Evolutionary conservation across 2,329 filamentous ascomycete species (phyloP), one percentile per base, ranked within the genome.

Genomic region (Paracorniculantispora psalliotae): DNA sequence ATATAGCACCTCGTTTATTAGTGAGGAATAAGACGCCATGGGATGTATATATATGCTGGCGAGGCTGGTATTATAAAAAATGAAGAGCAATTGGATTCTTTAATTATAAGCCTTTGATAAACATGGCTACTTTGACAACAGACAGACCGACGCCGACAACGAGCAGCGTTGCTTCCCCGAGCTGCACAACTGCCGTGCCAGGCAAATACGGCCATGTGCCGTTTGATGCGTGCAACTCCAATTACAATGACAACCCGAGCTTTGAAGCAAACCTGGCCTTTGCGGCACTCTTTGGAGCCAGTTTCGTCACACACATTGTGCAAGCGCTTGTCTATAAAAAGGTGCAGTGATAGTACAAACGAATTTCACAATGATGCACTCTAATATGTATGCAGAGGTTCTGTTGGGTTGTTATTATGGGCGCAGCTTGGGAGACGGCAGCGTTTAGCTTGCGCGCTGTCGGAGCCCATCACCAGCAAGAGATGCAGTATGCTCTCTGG

Each of bases 371-470:
- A n/a, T n/a, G n/a, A n/a, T n/a, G n/a, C n/a, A n/a, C n/a, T n/a
- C n/a, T n/a, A n/a, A n/a, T 1, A 33, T 39, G 65, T 41, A 2
- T 5, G 1, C 23, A 73, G 69, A 64, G 55, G 33, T 72, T 70
- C 47, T 72, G 67, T 59, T 77, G 73, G 74, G 73, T 77, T 10
- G 53, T 75, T 2, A 69, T 75, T 30, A 76, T 77, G 71, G 73
- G 71, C 12, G 70, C 63, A 0, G 26, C 63, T 0, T 78, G 74
- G 74, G 74, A 79, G 60, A 69, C 68, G 4, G 57, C 69, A 3
- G 73, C 68, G n/a, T 78, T 78, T 57, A 58, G 68, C 28, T 62
- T 77, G 15, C 71, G 72, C 51, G 65, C 72, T 0, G 26, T 75
- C 4, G 75, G 72, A 23, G 63, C 73, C 17, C 69, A 65, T 8